Evolutionary conservation across 805 yeast species (phyloP).

Genomic region (Kodamaea fukazawae): DNA sequence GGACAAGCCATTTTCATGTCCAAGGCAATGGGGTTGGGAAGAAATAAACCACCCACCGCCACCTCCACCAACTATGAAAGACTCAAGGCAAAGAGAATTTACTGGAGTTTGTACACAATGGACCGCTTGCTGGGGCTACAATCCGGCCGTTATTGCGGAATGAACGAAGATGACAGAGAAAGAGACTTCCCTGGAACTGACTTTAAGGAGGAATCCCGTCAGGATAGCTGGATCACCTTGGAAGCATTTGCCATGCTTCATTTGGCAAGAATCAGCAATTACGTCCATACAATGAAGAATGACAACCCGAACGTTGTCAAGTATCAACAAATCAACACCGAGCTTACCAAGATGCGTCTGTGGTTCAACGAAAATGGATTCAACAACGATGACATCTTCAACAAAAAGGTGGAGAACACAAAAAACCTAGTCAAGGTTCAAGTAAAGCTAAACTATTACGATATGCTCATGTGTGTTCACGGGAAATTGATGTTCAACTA

Average conservation of each 20-base stretch:
- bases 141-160: slow-evolving; percentile 44
- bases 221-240: slow-evolving; percentile 49
- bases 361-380: slow-evolving; percentile 39
- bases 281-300: slow-evolving; percentile 28
- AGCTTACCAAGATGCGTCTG: slow-evolving; percentile 23
- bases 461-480: slow-evolving; percentile 33
- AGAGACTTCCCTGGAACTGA: slow-evolving; percentile 31
- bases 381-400: slow-evolving; percentile 20
- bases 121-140: slow-evolving; percentile 55
- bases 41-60: slow-evolving; percentile 16
- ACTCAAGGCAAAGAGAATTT: slow-evolving; percentile 49
- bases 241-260: slow-evolving; percentile 47
- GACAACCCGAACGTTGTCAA: slow-evolving; percentile 27
- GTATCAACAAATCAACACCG: slow-evolving; percentile 31
- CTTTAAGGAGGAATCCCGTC: slow-evolving; percentile 23
- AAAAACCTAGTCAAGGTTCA: slow-evolving; percentile 29
- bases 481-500: slow-evolving; percentile 32
- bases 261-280: slow-evolving; percentile 38
- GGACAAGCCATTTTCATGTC: slow-evolving; percentile 37
- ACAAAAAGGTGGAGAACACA: slow-evolving; percentile 11
- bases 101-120: slow-evolving; percentile 53
- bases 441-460: slow-evolving; percentile 40
- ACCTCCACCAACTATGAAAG: slow-evolving; percentile 38
- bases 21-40: slow-evolving; percentile 35
- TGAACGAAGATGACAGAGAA: slow-evolving; percentile 35